phyloP scores from a whole-genome alignment of 495 filamentous ascomycete species.

The Parathielavia hyrcaniae region DNA sequence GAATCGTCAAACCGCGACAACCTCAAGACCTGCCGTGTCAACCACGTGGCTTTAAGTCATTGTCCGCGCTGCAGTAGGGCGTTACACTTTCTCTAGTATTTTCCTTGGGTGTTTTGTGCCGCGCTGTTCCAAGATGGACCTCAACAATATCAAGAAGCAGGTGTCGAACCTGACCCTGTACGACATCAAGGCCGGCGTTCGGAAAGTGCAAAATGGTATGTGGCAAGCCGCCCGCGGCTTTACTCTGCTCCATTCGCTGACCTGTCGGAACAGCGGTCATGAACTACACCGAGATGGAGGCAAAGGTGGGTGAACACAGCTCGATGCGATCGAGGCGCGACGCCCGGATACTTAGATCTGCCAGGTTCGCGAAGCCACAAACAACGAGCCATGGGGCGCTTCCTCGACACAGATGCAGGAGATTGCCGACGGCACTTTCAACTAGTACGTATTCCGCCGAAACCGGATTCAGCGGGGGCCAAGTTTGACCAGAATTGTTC shows the following conservation, averaged over 20 bases:
- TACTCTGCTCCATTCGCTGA: slow-evolving; percentile 6
- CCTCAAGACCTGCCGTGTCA: background rate
- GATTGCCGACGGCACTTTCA: slow-evolving; percentile 95
- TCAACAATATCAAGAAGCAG: slow-evolving; percentile 75
- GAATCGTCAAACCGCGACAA: background rate
- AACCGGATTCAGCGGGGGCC: slow-evolving; percentile 2
- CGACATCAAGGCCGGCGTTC: slow-evolving; percentile 93
- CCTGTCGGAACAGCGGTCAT: slow-evolving; percentile 65
- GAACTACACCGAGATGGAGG: slow-evolving; percentile 99
- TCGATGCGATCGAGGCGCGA: background rate
- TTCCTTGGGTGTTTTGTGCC: background rate
- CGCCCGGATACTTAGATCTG: slow-evolving; percentile 6
- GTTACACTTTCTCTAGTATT: background rate
- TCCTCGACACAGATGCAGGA: slow-evolving; percentile 87
- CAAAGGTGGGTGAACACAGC: slow-evolving; percentile 59
- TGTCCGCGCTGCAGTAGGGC: background rate
- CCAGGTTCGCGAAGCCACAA: slow-evolving; percentile 90
- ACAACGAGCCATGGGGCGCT: slow-evolving; percentile 96
- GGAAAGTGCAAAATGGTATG: slow-evolving; percentile 97
- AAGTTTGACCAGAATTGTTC: background rate
- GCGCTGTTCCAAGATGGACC: slow-evolving; percentile 57
- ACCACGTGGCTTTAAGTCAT: too few relatives aligned
- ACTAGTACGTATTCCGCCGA: slow-evolving; percentile 68
- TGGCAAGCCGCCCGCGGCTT: background rate
- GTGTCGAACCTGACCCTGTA: slow-evolving; percentile 93